These are phyloP conservation scores for Suhomyces terraborum DNA, from an alignment of 1,139 yeast species.

Conservation along the genomic window DNA sequence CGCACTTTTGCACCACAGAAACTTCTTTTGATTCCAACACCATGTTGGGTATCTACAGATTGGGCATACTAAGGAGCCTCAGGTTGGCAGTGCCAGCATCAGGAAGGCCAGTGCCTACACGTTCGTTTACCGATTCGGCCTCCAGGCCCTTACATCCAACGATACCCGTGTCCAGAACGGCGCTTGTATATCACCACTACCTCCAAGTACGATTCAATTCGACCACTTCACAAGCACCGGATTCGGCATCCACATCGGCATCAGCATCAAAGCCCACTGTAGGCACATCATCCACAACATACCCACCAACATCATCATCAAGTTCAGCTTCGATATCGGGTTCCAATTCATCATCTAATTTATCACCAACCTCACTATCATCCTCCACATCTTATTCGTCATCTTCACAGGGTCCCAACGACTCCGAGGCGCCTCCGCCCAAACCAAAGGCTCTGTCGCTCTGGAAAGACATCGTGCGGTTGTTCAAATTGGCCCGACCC, in stretches of 20 bases:
- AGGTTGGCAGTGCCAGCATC: neutral
- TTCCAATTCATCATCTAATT: too few species aligned
- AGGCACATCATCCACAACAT: too few species aligned
- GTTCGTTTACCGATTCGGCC: neutral
- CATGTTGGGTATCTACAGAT: slow-evolving; percentile 10
- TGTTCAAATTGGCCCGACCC: slow-evolving; percentile 41
- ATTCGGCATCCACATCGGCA: too few species aligned
- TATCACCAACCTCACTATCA: too few species aligned
- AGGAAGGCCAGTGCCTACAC: slow-evolving; percentile 3
- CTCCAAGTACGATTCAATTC: slow-evolving; percentile 5
- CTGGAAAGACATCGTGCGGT: slow-evolving; percentile 14
- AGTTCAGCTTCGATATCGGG: too few species aligned
- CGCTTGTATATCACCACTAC: neutral
- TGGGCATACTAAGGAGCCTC: slow-evolving; percentile 4
- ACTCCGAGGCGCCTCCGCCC: neutral
- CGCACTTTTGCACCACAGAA: slow-evolving; percentile 1
- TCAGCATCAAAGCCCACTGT: too few species aligned
- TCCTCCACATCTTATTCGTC: too few species aligned
- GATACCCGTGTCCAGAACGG: neutral
- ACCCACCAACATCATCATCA: too few species aligned
- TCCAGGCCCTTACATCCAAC: neutral
- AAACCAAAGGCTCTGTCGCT: slow-evolving; percentile 4
- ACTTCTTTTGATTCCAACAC: neutral
- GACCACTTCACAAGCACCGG: slow-evolving; percentile 1
- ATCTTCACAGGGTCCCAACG: neutral